Percentiles rank a stretch among this genome's conserved stretches.
phyloP scores from a whole-genome alignment of 2,329 filamentous ascomycete genomes.

The Arthrobotrys musiformis region DNA sequence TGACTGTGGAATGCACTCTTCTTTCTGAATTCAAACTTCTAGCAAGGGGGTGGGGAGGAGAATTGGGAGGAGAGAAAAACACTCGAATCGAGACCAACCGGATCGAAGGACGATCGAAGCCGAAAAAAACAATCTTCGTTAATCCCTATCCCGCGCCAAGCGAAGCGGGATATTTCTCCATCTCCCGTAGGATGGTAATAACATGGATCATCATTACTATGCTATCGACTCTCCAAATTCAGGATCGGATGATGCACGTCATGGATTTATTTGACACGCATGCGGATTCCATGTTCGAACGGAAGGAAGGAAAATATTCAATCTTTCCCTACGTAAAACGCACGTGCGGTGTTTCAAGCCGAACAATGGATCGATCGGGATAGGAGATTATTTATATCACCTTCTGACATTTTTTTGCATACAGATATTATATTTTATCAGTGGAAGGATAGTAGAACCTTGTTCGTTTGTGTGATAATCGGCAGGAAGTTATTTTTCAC shows the following conservation, averaged over 20 bases:
- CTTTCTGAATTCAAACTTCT: constrained; percentile 23
- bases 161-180: constrained; percentile 19
- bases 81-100: constrained; percentile 26
- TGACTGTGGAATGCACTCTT: constrained; percentile 22
- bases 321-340: not conserved
- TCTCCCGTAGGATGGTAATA: constrained; percentile 23
- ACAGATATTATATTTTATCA: too few relatives aligned
- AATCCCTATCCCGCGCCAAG: constrained; percentile 41
- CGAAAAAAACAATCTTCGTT: constrained; percentile 14
- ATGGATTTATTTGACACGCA: constrained; percentile 13
- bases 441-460: not conserved
- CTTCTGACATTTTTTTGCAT: constrained; percentile 5
- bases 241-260: constrained; percentile 36
- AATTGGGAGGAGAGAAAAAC: too few relatives aligned
- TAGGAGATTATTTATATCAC: constrained; percentile 13
- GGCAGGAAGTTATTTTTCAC: constrained; percentile 48
- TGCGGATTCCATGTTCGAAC: constrained; percentile 5
- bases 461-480: constrained; percentile 45
- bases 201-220: constrained; percentile 1
- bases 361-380: not conserved
- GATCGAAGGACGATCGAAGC: constrained; percentile 32
- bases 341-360: constrained; percentile 21
- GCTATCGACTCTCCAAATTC: constrained; percentile 29
- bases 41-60: constrained; percentile 23
- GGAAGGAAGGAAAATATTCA: not conserved